Evolutionary conservation across 2,329 filamentous ascomycete species (phyloP).

Genomic region (Didymella keratinophila): DNA sequence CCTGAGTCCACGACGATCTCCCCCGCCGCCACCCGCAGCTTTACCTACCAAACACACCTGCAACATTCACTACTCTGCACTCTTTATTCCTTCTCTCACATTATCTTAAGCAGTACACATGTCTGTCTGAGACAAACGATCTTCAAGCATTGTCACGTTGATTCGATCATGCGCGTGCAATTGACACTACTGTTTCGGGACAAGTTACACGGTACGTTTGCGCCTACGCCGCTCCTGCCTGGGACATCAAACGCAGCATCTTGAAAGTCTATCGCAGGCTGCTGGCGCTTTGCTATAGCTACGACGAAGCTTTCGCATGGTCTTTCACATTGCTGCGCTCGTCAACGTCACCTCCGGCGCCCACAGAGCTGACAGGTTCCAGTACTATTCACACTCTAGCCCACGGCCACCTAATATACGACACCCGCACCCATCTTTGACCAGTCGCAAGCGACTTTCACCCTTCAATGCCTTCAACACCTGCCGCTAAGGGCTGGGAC

Average conservation of each 20-base stretch:
- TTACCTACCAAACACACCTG: slow-evolving; percentile 9
- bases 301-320: not conserved
- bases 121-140: slow-evolving; percentile 22
- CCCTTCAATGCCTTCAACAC: slow-evolving; percentile 44
- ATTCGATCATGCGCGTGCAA: slow-evolving; percentile 44
- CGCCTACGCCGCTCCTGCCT: slow-evolving; percentile 12
- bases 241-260: slow-evolving; percentile 8
- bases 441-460: not conserved
- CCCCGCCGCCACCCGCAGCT: slow-evolving; percentile 22
- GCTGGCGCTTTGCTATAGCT: not conserved
- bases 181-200: slow-evolving; percentile 40
- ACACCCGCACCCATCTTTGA: not conserved
- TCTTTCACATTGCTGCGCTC: slow-evolving; percentile 4
- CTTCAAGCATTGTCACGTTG: slow-evolving; percentile 18
- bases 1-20: slow-evolving; percentile 6
- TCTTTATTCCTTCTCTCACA: slow-evolving; percentile 13
- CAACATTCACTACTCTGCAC: slow-evolving; percentile 6
- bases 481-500: slow-evolving; percentile 54
- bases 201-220: slow-evolving; percentile 38
- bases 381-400: slow-evolving; percentile 31
- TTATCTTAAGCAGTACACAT: slow-evolving; percentile 14
- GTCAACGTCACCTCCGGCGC: slow-evolving; percentile 11
- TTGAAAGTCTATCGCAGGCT: not conserved
- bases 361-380: slow-evolving; percentile 21
- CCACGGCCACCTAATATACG: slow-evolving; percentile 11